These are phyloP conservation scores for Kwoniella bestiolae DNA, from an alignment of 768 basidiomycete genomes.

Conservation along the genomic window DNA sequence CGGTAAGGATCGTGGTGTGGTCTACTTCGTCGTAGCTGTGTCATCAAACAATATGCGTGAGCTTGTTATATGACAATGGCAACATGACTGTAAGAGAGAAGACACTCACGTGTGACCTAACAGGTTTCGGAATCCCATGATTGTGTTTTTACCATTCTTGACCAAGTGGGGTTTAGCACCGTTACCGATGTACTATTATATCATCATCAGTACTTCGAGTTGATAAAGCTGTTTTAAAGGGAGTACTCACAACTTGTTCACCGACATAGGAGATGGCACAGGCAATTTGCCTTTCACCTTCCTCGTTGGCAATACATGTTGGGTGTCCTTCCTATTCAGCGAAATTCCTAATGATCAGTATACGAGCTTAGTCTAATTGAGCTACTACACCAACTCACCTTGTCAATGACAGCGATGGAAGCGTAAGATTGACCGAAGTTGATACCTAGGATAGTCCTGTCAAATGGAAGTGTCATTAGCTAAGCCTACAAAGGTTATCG, in stretches of 20 bases:
- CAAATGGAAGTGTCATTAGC: not conserved
- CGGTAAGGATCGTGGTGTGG: constrained; percentile 60
- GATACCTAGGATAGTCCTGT: constrained; percentile 68
- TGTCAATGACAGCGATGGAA: constrained; percentile 92
- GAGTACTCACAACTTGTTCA: constrained; percentile 76
- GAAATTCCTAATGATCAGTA: too few relatives aligned
- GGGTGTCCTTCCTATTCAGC: constrained; percentile 76
- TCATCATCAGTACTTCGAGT: not conserved
- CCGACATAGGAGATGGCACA: constrained; percentile 89
- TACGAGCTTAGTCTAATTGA: not conserved
- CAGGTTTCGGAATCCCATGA: constrained; percentile 90
- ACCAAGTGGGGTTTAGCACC: constrained; percentile 92
- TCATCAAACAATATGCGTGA: constrained; percentile 4
- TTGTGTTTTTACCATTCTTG: constrained; percentile 91
- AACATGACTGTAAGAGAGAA: not conserved
- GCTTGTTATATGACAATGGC: not conserved
- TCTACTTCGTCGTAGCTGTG: constrained; percentile 56
- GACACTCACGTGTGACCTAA: constrained; percentile 87
- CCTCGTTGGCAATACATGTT: constrained; percentile 96
- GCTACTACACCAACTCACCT: constrained; percentile 65
- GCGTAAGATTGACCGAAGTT: constrained; percentile 96
- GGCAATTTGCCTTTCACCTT: constrained; percentile 97
- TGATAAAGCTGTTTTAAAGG: not conserved
- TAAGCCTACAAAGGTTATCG: not conserved
- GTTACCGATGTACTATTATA: constrained; percentile 85